phyloP scores from a whole-genome alignment of 2,329 filamentous ascomycete genomes.

The Colletotrichum endophyticum region DNA sequence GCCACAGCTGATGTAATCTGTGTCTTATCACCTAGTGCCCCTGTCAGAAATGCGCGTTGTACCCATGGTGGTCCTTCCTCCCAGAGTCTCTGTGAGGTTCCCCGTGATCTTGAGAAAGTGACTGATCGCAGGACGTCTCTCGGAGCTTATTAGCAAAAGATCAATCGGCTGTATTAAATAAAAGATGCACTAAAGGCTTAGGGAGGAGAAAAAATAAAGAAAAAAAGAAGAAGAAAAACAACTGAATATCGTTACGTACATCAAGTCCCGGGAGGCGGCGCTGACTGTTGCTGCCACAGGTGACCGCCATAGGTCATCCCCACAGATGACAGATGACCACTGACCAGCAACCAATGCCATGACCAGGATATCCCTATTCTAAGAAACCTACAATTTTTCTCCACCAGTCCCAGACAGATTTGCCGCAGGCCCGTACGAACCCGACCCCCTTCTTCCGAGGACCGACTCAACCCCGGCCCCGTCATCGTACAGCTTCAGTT shows the following conservation, averaged over 20 bases:
- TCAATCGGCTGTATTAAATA: neutral
- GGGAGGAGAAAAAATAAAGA: too few relatives aligned
- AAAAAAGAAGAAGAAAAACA: neutral
- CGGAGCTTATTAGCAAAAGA: neutral
- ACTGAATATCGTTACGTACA: neutral
- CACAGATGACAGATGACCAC: neutral
- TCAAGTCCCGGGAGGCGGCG: neutral
- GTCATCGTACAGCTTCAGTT: neutral
- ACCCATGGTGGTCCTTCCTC: neutral
- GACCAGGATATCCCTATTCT: neutral
- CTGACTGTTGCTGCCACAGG: neutral
- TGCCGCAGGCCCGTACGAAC: slow-evolving; percentile 17
- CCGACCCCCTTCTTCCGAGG: slow-evolving; percentile 13
- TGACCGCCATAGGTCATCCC: neutral
- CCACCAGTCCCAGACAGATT: slow-evolving; percentile 8
- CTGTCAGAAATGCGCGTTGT: neutral
- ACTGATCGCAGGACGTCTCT: neutral
- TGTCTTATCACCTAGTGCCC: neutral
- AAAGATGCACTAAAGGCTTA: neutral
- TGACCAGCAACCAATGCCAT: neutral
- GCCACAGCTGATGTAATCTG: neutral
- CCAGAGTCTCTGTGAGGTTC: neutral
- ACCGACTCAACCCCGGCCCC: slow-evolving; percentile 7
- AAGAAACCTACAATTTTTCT: slow-evolving; percentile 1
- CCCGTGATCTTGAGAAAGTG: neutral